Percentiles rank a stretch among this genome's conserved stretches.
These are phyloP conservation scores for Aphanomyces astaci DNA, from an alignment of 352 stramenopile species.

Conservation along the genomic window DNA sequence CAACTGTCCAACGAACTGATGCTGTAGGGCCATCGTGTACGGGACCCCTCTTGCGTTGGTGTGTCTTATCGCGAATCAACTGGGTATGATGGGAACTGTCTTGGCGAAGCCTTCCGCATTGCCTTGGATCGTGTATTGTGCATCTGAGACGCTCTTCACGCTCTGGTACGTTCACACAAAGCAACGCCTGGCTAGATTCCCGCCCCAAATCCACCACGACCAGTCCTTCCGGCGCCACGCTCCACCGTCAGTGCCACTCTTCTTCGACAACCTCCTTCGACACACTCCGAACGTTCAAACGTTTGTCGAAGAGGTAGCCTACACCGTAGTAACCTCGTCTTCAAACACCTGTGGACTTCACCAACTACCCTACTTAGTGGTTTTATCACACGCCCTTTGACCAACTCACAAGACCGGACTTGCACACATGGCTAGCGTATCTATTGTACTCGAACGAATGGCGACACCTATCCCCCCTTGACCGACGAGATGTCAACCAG, in stretches of 20 bases:
- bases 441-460: not conserved
- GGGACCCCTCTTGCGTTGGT: not conserved
- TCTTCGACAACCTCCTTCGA: not conserved
- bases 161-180: not conserved
- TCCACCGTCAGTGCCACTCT: not conserved
- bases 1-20: not conserved
- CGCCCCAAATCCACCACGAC: not conserved
- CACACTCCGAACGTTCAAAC: not conserved
- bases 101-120: not conserved
- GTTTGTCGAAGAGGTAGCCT: constrained; percentile 8
- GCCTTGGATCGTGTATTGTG: not conserved
- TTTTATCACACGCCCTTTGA: not conserved
- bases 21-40: not conserved
- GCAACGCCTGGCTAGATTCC: not conserved
- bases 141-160: not conserved
- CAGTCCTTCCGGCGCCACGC: not conserved
- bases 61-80: not conserved
- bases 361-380: too few relatives aligned
- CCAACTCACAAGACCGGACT: not conserved
- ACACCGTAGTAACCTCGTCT: too few relatives aligned
- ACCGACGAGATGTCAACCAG: not conserved
- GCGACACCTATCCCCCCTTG: not conserved
- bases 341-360: too few relatives aligned
- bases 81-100: not conserved
- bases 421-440: not conserved